Base-by-base conservation (phyloP, 352 stramenopile species). In the Stramenopiles sp. region DNA sequence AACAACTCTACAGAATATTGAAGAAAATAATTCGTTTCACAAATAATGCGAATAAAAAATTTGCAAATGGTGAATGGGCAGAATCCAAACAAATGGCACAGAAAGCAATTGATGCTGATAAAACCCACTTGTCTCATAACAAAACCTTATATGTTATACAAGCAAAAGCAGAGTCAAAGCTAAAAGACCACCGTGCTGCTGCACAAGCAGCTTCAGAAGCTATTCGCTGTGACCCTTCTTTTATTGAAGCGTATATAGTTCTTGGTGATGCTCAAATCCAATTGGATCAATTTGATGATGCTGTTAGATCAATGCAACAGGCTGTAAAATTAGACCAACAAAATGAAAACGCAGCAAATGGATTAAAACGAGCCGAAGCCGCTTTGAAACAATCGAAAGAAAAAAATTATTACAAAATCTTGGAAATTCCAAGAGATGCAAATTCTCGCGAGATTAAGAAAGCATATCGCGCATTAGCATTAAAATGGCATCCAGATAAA, bases 401-500 rank as follows among this genome's bases (percentile, higher is more conserved):
- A 45, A 89, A 87, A 51, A 67, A 93, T 54, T 88, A 83, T 29
- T 96, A 96, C 59, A 76, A 80, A 49, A 77, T 73, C 10, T 55
- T 83, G 7, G 65, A 59, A 12, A 53, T 85, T 2, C 42, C 44
- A 0, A 43, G 57, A 28, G 61, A 29, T 36, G 61, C 77, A 7
- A 66, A 62, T 2, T 63, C 83, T 22, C 58, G 57, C 1, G 75
- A 95, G 48, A 93, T 97, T 44, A 96, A 95, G 60, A 93, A 91
- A 52, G 73, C 83, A 2, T 97, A 91, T 59, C 67, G 76, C 47
- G 78, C 76, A 55, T 46, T 60, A 42, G 73, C 78, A 20, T 58
- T 93, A 7, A 68, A 85, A 50, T 91, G 66, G 47, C 83, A 96
- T 61, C 83, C 83, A 17, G 83, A 96, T 64, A 78, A 66, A 36